These are phyloP conservation scores for Venturia pyrina DNA, from an alignment of 2,329 filamentous ascomycete species.

Conservation along the genomic window DNA sequence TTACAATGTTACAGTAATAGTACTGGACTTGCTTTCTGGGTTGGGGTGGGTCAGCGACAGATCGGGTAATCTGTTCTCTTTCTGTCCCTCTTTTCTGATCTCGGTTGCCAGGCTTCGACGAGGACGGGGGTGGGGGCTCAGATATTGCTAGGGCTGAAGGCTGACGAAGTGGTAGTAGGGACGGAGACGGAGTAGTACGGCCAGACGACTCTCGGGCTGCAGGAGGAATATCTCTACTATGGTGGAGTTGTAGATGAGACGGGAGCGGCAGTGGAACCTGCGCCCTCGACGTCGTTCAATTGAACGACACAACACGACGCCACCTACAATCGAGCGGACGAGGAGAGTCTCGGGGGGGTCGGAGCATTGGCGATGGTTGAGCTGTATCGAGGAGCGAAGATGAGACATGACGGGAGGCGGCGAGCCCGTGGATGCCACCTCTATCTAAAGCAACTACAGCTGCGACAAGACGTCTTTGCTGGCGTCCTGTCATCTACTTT, in stretches of 20 bases:
- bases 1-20: neutral
- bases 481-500: neutral
- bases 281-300: no score
- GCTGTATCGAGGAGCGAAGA: neutral
- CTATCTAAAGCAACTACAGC: neutral
- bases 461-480: neutral
- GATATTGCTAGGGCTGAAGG: slow-evolving; percentile 7
- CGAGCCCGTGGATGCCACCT: neutral
- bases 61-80: neutral
- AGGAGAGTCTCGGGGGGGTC: no score
- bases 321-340: no score
- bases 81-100: neutral
- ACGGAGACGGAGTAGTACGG: no score
- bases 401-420: neutral
- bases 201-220: neutral
- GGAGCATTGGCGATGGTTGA: no score
- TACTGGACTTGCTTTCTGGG: neutral
- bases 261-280: neutral
- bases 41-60: neutral
- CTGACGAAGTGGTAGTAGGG: no score
- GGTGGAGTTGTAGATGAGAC: no score
- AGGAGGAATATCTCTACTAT: no score
- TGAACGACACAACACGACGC: neutral
- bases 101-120: neutral
- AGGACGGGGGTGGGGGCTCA: slow-evolving; percentile 1